These are phyloP conservation scores for Spirogloea muscicola DNA, from an alignment of 139 green algal genomes.

Conservation along the genomic window DNA sequence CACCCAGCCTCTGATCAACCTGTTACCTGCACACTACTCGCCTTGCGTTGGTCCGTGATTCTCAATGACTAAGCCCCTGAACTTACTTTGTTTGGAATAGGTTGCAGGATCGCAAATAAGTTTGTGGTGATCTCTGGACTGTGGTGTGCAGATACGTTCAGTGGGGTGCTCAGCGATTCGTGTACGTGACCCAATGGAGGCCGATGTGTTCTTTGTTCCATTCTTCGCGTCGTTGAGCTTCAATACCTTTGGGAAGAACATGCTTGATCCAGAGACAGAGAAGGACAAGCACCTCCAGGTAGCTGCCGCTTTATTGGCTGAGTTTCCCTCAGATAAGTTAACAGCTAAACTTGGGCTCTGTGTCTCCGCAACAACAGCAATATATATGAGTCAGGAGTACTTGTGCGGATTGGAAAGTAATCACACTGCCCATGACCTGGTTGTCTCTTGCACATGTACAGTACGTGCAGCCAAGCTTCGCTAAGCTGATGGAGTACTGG, in stretches of 20 bases:
- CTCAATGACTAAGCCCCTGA: too few relatives aligned
- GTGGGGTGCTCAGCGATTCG: neutral
- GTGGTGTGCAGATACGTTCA: too few relatives aligned
- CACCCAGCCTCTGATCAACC: neutral
- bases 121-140: neutral
- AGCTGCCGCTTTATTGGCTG: too few relatives aligned
- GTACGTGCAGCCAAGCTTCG: too few relatives aligned
- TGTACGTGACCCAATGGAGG: conserved; percentile 26
- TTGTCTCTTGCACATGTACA: too few relatives aligned
- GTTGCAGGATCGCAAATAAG: neutral
- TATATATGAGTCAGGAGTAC: too few relatives aligned
- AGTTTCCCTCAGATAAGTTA: too few relatives aligned
- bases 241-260: conserved; percentile 22
- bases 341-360: too few relatives aligned
- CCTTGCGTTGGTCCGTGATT: neutral
- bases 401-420: too few relatives aligned
- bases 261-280: neutral
- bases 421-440: too few relatives aligned
- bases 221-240: conserved; percentile 40
- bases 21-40: neutral
- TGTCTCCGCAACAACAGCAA: too few relatives aligned
- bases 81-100: neutral
- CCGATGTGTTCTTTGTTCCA: conserved; percentile 47
- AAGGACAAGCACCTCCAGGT: conserved; percentile 8
- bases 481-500: too few relatives aligned